Base-by-base conservation (phyloP, 2,329 filamentous ascomycete genomes). In the Rutstroemia sp. region DNA sequence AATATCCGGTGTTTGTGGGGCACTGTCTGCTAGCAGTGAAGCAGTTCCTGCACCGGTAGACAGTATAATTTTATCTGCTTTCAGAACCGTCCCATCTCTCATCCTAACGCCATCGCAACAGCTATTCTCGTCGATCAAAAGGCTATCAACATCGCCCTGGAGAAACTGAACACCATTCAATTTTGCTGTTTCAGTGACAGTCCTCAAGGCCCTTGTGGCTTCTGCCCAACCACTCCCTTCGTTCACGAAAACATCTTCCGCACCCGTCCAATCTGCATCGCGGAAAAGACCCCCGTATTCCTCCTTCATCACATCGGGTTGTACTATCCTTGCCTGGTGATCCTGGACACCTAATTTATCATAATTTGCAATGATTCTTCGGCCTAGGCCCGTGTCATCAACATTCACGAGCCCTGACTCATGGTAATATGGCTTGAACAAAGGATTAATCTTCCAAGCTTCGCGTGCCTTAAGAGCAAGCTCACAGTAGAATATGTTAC, bases 31-130 rank as follows among this genome's bases (percentile, higher is more conserved):
- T 51, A 84, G 73, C 16, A 84, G 64, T 27, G 73, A 69, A 38
- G 76, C 77, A 5, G 81, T 83, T 68, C 79, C 78, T 3, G 81
- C 80, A 12, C 81, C 82, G 0, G 81, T 78, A 42, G 74, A 76
- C 34, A 84, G 64, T 10, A 84, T 66, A 17, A 81, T 70, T 62
- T 78, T 78, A 53, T 80, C 75, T 1, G 81, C 83, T 12, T 63
- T 69, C 51, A 80, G 70, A 2, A 69, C 64, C 21, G 70, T 67
- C 1, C 80, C 82, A 60, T 75, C 72, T 39, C 65, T 70, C 7
- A 78, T 73, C 34, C 67, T 65, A 16, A 84, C 76, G 17, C 83
- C 83, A 4, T 64, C 68, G 62, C 77, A 79, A 47, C 63, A 62
- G 14, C 77, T 77, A 14, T 67, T 65, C 42, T 71, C 65, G 60